These are phyloP conservation scores for Aspergillus bridgeri DNA, from an alignment of 495 filamentous ascomycete species.

Conservation along the genomic window DNA sequence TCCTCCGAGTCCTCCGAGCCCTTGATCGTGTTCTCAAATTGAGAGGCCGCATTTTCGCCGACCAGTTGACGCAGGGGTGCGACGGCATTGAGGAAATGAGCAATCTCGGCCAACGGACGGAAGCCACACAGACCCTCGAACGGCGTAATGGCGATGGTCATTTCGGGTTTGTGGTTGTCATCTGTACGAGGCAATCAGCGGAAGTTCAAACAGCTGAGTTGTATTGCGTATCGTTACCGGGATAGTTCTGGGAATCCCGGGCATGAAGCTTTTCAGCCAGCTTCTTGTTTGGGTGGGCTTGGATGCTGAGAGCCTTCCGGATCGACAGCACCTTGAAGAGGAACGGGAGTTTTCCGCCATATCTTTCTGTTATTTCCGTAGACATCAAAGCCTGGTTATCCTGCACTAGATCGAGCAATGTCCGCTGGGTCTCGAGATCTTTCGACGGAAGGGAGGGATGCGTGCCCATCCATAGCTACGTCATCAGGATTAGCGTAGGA, in stretches of 20 bases:
- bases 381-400: conserved; percentile 83
- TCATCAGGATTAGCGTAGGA: conserved; percentile 5
- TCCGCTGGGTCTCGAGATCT: conserved; percentile 78
- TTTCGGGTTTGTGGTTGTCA: conserved; percentile 99
- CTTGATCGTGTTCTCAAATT: conserved; percentile 66
- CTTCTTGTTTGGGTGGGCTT: conserved; percentile 98
- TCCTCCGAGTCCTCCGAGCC: conserved; percentile 61
- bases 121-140: conserved; percentile 97
- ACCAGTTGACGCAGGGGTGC: conserved; percentile 72
- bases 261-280: conserved; percentile 86
- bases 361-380: conserved; percentile 63
- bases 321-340: conserved; percentile 97
- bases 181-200: conserved; percentile 45
- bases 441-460: conserved; percentile 93
- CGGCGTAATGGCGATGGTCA: conserved; percentile 94
- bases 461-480: conserved; percentile 96
- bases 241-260: conserved; percentile 88
- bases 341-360: conserved; percentile 82
- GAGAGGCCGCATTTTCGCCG: conserved; percentile 60
- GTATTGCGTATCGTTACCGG: conserved; percentile 42
- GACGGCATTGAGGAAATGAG: conserved; percentile 76
- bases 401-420: conserved; percentile 83
- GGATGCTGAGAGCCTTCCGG: conserved; percentile 90
- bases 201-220: neutral
- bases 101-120: conserved; percentile 79